phyloP scores from a whole-genome alignment of 2,329 filamentous ascomycete species.

The Penicillium hordei region DNA sequence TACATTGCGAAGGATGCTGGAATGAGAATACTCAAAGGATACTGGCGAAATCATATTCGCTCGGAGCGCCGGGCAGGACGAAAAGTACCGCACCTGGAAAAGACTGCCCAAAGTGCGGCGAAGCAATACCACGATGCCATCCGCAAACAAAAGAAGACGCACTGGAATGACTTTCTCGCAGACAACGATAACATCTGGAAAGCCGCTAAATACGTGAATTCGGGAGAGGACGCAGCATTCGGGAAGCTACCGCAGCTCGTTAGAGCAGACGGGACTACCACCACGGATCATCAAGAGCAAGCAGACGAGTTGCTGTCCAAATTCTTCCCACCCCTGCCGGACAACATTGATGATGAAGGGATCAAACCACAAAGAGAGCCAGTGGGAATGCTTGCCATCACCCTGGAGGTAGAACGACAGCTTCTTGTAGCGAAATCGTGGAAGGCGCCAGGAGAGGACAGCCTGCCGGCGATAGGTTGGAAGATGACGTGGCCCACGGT shows the following conservation, averaged over 20 bases:
- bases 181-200: slow-evolving; percentile 30
- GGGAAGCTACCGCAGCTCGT: slow-evolving; percentile 18
- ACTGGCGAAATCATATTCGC: slow-evolving; percentile 17
- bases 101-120: slow-evolving; percentile 14
- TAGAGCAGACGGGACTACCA: slow-evolving; percentile 15
- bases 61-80: slow-evolving; percentile 13
- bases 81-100: slow-evolving; percentile 29
- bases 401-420: slow-evolving; percentile 21
- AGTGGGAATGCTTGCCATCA: slow-evolving; percentile 14
- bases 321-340: slow-evolving; percentile 19
- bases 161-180: slow-evolving; percentile 27
- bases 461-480: slow-evolving; percentile 23
- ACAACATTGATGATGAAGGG: slow-evolving; percentile 18
- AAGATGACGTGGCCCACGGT: slow-evolving; percentile 26
- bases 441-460: slow-evolving; percentile 3
- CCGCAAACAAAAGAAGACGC: slow-evolving; percentile 27
- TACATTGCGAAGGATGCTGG: neutral
- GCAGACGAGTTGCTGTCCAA: neutral
- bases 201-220: slow-evolving; percentile 26
- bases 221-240: slow-evolving; percentile 18
- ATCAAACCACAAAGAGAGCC: slow-evolving; percentile 13
- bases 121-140: slow-evolving; percentile 23
- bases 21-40: neutral
- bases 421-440: slow-evolving; percentile 9
- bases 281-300: slow-evolving; percentile 11